A percentile compares a stretch with the other conserved stretches of the same genome.
Conservation (phyloP, 352 stramenopile genomes). For the Phytophthora capsici region DNA sequence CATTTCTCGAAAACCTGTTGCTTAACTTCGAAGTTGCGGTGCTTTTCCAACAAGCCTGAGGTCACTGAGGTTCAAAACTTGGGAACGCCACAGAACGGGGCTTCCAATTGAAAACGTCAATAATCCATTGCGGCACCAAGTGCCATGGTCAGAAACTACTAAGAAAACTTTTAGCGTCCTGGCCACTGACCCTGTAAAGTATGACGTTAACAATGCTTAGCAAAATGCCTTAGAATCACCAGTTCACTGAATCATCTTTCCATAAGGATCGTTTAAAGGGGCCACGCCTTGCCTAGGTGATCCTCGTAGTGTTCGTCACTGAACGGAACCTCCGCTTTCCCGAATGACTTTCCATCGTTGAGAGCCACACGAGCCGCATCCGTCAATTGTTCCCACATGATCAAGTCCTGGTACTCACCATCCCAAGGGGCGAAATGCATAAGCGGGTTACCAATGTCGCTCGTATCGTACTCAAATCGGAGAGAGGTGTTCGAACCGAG, state of each 20-base stretch:
- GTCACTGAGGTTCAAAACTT: no score
- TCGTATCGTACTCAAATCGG: neutral
- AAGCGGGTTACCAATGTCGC: neutral
- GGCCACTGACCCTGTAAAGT: no score
- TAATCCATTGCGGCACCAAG: no score
- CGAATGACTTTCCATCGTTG: neutral
- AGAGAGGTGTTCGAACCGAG: neutral
- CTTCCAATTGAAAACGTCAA: no score
- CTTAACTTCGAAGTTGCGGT: neutral
- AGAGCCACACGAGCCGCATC: neutral
- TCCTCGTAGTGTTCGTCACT: neutral
- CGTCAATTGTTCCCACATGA: conserved; percentile 8
- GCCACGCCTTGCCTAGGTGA: neutral
- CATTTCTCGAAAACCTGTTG: no score
- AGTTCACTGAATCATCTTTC: no score
- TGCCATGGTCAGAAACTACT: no score
- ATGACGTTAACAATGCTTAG: no score
- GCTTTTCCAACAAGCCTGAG: no score
- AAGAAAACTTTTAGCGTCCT: no score
- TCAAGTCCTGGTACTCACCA: neutral
- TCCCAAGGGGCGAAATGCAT: neutral
- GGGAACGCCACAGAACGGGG: no score
- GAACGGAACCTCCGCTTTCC: neutral
- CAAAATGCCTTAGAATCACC: no score
- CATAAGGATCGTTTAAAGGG: neutral